Conservation (phyloP, 1,284 basidiomycete genomes). For the Cutaneotrichosporon daszewskae region DNA sequence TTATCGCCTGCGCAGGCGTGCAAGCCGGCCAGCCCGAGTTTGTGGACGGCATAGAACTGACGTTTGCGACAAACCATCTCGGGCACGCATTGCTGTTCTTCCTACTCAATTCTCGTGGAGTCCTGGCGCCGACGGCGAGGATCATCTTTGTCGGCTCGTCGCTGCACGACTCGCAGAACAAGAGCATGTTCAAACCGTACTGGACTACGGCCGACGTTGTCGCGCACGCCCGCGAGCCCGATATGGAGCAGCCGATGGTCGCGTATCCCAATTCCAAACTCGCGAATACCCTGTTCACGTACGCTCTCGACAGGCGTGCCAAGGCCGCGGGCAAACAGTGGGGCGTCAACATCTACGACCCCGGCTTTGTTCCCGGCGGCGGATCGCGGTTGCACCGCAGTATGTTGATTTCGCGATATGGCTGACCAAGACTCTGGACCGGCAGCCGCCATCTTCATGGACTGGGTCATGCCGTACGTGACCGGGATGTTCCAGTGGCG, state of each 20-base stretch:
- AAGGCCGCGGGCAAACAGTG: slow-evolving; percentile 11
- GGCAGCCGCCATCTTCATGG: not conserved
- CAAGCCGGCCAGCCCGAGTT: not conserved
- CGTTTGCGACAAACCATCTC: slow-evolving; percentile 24
- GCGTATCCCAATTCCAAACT: slow-evolving; percentile 10
- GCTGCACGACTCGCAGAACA: slow-evolving; percentile 10
- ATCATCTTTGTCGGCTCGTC: slow-evolving; percentile 15
- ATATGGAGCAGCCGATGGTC: not conserved
- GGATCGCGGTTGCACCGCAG: too few species aligned
- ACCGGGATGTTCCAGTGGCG: not conserved
- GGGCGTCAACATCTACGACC: slow-evolving; percentile 17
- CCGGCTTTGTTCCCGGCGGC: slow-evolving; percentile 19
- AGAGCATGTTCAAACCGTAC: not conserved
- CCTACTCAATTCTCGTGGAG: too few species aligned
- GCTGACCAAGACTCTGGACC: too few species aligned
- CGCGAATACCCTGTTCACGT: slow-evolving; percentile 17
- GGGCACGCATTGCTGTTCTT: slow-evolving; percentile 25
- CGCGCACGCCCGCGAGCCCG: slow-evolving; percentile 8
- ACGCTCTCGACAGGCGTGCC: slow-evolving; percentile 11
- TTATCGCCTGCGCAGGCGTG: slow-evolving; percentile 6
- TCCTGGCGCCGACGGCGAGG: slow-evolving; percentile 8
- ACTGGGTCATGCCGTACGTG: slow-evolving; percentile 3
- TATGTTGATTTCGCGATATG: too few species aligned
- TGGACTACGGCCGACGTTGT: slow-evolving; percentile 18
- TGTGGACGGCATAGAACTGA: slow-evolving; percentile 11